Evolutionary conservation across 768 basidiomycete species (phyloP).

Genomic region (Rhodotorula graminis): DNA sequence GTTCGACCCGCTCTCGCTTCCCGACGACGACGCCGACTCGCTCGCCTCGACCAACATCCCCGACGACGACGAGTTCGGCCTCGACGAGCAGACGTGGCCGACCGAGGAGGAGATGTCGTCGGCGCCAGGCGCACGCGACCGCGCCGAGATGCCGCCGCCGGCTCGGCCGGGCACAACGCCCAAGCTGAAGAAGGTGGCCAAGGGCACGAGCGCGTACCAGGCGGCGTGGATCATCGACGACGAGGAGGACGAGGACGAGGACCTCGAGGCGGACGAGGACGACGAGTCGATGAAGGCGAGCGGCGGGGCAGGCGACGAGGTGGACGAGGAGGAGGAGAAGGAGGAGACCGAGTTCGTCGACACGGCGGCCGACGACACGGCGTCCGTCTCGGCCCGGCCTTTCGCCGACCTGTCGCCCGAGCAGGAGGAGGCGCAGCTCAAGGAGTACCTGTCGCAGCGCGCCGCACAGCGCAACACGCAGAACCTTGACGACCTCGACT

Average conservation of each 20-base stretch:
- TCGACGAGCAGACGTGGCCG: constrained; percentile 97
- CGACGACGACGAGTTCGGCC: constrained; percentile 81
- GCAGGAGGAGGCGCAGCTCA: constrained; percentile 74
- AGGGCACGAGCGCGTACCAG: constrained; percentile 94
- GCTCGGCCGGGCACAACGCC: constrained; percentile 63
- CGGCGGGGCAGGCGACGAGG: constrained; percentile 30
- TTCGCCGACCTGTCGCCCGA: constrained; percentile 69
- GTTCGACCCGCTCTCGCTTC: constrained; percentile 52
- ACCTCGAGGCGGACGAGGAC: constrained; percentile 57
- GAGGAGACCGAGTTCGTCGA: constrained; percentile 60
- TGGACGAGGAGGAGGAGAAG: constrained; percentile 49
- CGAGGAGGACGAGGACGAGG: constrained; percentile 49
- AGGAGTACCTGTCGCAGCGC: constrained; percentile 45
- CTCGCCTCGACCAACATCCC: constrained; percentile 60
- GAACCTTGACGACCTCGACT: constrained; percentile 74
- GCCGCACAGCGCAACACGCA: constrained; percentile 57
- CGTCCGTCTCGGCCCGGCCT: constrained; percentile 27
- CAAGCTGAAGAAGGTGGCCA: constrained; percentile 79
- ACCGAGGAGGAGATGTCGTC: constrained; percentile 85
- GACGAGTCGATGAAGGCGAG: constrained; percentile 46
- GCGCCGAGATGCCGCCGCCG: constrained; percentile 37
- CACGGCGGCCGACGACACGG: constrained; percentile 55
- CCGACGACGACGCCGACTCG: constrained; percentile 70
- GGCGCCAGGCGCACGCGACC: constrained; percentile 51
- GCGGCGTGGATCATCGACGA: constrained; percentile 92